A percentile compares a stretch with the other conserved stretches of the same genome.
Conservation (phyloP, 2,329 filamentous ascomycete genomes). For the Cladobotryum protrusum region DNA sequence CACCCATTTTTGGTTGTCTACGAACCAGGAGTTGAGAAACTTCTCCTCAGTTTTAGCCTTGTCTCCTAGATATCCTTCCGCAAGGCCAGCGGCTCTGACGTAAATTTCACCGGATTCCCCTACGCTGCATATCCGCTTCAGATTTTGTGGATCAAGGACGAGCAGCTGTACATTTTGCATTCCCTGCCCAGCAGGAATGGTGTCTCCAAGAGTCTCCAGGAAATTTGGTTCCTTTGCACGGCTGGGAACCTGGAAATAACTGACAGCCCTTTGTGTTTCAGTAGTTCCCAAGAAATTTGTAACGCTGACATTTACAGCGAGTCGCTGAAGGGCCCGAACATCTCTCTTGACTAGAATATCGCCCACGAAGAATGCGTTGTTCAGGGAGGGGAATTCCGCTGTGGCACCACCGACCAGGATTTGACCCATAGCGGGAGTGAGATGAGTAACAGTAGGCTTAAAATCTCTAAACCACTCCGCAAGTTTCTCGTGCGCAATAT, state of each 20-base stretch:
- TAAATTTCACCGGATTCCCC: slow-evolving; percentile 83
- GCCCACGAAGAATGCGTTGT: slow-evolving; percentile 83
- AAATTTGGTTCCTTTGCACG: slow-evolving; percentile 51
- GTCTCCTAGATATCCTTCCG: slow-evolving; percentile 69
- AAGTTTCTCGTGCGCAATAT: slow-evolving; percentile 78
- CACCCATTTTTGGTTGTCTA: slow-evolving; percentile 64
- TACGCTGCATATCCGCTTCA: slow-evolving; percentile 64
- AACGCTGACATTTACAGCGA: slow-evolving; percentile 70
- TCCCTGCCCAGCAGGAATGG: slow-evolving; percentile 75
- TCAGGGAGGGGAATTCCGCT: slow-evolving; percentile 69
- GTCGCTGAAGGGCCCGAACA: slow-evolving; percentile 65
- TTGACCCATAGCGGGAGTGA: slow-evolving; percentile 95
- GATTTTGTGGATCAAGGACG: slow-evolving; percentile 65
- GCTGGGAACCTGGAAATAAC: slow-evolving; percentile 73
- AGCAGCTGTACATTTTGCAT: slow-evolving; percentile 88
- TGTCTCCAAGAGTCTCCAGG: slow-evolving; percentile 50
- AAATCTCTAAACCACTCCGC: slow-evolving; percentile 82
- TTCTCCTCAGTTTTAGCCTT: slow-evolving; percentile 60
- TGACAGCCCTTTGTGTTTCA: slow-evolving; percentile 75
- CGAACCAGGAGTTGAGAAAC: slow-evolving; percentile 82
- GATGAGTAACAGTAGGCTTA: slow-evolving; percentile 71
- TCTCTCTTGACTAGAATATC: slow-evolving; percentile 84
- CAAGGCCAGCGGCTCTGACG: slow-evolving; percentile 73
- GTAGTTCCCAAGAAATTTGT: slow-evolving; percentile 87
- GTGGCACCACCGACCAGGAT: slow-evolving; percentile 82